Conservation (phyloP, 768 basidiomycete genomes). For the Pleurotus giganteus region DNA sequence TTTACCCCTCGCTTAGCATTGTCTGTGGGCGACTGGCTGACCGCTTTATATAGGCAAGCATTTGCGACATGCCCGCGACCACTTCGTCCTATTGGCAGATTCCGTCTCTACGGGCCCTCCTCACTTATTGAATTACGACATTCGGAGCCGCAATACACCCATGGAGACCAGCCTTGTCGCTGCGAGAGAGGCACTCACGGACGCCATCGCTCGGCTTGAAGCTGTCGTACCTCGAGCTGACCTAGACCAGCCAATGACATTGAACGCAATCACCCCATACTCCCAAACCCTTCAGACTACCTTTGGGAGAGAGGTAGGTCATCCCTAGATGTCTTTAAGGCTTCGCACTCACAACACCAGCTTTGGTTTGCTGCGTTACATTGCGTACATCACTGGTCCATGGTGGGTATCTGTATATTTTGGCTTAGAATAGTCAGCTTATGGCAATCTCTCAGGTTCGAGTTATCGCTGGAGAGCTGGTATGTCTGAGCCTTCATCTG, state of each 20-base stretch:
- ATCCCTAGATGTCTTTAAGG: background rate
- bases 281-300: slow-evolving; percentile 74
- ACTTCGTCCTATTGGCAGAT: slow-evolving; percentile 68
- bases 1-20: background rate
- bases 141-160: slow-evolving; percentile 72
- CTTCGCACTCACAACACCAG: slow-evolving; percentile 30
- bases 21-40: background rate
- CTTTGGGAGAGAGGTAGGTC: slow-evolving; percentile 73
- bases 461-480: slow-evolving; percentile 81
- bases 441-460: slow-evolving; percentile 53
- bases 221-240: slow-evolving; percentile 45
- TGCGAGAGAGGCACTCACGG: slow-evolving; percentile 55
- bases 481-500: slow-evolving; percentile 30
- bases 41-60: slow-evolving; percentile 64
- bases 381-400: slow-evolving; percentile 90
- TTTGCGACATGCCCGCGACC: slow-evolving; percentile 81
- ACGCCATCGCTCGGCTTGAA: slow-evolving; percentile 56
- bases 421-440: background rate
- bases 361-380: slow-evolving; percentile 86
- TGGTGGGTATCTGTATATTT: slow-evolving; percentile 46
- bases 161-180: slow-evolving; percentile 71
- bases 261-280: slow-evolving; percentile 82
- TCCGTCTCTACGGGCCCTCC: slow-evolving; percentile 44
- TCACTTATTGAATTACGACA: slow-evolving; percentile 71
- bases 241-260: slow-evolving; percentile 58